Percentiles rank a stretch among this genome's conserved stretches.
Evolutionary conservation across 345 rosid genomes (phyloP).

Genomic region (Bruguiera gymnorhiza): DNA sequence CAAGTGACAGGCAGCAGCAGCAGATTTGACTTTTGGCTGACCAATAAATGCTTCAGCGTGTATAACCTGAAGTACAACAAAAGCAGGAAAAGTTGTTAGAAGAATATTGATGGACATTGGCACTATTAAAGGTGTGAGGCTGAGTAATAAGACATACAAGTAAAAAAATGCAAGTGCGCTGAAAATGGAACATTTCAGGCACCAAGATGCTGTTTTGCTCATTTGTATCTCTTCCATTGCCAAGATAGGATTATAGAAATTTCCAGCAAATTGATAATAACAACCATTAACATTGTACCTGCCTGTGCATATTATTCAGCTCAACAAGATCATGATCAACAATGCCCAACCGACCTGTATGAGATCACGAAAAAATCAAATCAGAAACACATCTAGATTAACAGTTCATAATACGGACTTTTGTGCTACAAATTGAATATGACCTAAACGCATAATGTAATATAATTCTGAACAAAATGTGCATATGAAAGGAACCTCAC

Average conservation of each 20-base stretch:
- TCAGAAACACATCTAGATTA: not conserved
- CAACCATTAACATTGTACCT: conserved; percentile 43
- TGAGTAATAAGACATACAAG: not conserved
- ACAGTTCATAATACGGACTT: not conserved
- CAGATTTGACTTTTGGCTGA: conserved; percentile 84
- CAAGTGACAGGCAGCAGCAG: conserved; percentile 83
- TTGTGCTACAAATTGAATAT: not conserved
- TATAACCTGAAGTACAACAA: conserved; percentile 54
- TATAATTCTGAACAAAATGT: not conserved
- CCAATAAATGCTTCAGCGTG: conserved; percentile 94
- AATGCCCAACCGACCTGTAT: conserved; percentile 77
- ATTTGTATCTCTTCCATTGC: too few relatives aligned
- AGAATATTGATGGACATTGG: not conserved
- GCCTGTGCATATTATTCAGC: conserved; percentile 96
- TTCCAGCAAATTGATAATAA: not conserved
- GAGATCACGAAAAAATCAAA: conserved; percentile 5
- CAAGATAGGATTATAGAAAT: not conserved
- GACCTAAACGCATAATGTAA: not conserved
- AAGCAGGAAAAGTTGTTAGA: not conserved
- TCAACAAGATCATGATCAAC: conserved; percentile 95
- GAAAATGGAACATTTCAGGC: not conserved
- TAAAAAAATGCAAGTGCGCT: not conserved
- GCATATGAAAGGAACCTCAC: conserved; percentile 29
- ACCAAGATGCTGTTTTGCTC: too few relatives aligned
- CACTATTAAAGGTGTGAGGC: not conserved